A percentile compares a stretch with the other conserved stretches of the same genome.
Evolutionary conservation across 2,329 filamentous ascomycete genomes (phyloP).

Genomic region (Knufia petricola): DNA sequence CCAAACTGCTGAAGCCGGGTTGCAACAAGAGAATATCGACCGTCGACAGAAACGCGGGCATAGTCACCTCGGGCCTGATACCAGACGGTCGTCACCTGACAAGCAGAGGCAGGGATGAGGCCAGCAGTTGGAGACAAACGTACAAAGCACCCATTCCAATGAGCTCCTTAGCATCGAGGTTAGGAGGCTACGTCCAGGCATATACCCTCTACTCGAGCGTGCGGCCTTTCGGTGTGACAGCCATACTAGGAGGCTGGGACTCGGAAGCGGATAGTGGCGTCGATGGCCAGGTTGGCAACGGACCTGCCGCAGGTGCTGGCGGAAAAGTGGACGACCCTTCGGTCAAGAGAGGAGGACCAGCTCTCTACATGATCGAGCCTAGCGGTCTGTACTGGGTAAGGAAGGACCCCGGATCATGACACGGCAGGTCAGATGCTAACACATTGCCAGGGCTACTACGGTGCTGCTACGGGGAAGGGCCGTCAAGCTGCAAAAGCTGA

Average conservation of each 20-base stretch:
- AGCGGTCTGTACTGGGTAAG: constrained; percentile 86
- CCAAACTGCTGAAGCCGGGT: constrained; percentile 87
- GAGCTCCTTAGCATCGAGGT: constrained; percentile 76
- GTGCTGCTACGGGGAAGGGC: constrained; percentile 92
- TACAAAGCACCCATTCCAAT: constrained; percentile 94
- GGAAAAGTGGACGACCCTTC: constrained; percentile 61
- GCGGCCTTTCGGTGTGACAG: constrained; percentile 90
- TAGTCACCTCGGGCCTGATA: constrained; percentile 84
- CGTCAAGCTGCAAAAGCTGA: constrained; percentile 95
- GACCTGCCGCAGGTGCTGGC: constrained; percentile 68
- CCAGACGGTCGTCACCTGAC: constrained; percentile 94
- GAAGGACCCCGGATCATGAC: not conserved
- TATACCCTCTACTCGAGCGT: constrained; percentile 97
- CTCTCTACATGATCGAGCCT: constrained; percentile 97
- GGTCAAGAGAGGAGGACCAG: constrained; percentile 70
- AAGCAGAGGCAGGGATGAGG: constrained; percentile 87
- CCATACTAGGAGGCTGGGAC: constrained; percentile 90
- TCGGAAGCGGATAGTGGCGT: constrained; percentile 75
- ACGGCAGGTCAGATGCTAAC: constrained; percentile 1
- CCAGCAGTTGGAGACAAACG: constrained; percentile 76
- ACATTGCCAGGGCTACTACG: constrained; percentile 69
- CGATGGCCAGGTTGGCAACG: constrained; percentile 79
- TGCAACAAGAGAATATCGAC: constrained; percentile 97
- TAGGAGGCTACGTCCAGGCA: constrained; percentile 92
- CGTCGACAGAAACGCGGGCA: constrained; percentile 84